phyloP scores from a whole-genome alignment of 1,284 basidiomycete genomes.

The Rhodofomes roseus region DNA sequence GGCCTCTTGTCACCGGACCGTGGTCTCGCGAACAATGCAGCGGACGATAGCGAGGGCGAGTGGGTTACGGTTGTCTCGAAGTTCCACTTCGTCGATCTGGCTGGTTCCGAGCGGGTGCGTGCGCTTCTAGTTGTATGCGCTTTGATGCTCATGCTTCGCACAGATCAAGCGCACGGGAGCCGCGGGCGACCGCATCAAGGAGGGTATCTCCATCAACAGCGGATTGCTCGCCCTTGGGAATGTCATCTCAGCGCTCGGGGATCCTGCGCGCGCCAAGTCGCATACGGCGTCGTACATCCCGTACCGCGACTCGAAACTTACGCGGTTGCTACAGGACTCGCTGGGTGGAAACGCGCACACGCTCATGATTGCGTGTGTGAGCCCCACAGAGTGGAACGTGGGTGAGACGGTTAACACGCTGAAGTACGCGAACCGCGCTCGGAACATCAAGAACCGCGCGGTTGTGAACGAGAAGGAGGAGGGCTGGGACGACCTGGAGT shows the following conservation, averaged over 20 bases:
- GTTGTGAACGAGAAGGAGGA: slow-evolving; percentile 93
- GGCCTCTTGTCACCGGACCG: slow-evolving; percentile 52
- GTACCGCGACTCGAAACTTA: slow-evolving; percentile 97
- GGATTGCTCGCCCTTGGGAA: slow-evolving; percentile 96
- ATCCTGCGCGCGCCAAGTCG: slow-evolving; percentile 79
- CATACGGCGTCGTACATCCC: slow-evolving; percentile 84
- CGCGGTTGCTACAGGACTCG: slow-evolving; percentile 91
- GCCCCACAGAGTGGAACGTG: slow-evolving; percentile 93
- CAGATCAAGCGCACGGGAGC: slow-evolving; percentile 91
- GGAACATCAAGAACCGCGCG: slow-evolving; percentile 96
- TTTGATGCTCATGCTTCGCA: slow-evolving; percentile 12
- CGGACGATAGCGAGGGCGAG: slow-evolving; percentile 69
- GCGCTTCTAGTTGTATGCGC: slow-evolving; percentile 8
- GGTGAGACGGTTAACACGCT: slow-evolving; percentile 95
- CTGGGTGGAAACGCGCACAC: slow-evolving; percentile 98
- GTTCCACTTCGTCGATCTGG: slow-evolving; percentile 98
- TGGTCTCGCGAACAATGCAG: slow-evolving; percentile 30
- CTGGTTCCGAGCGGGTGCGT: slow-evolving; percentile 89
- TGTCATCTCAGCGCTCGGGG: slow-evolving; percentile 97
- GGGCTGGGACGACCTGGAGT: slow-evolving; percentile 98
- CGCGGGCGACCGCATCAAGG: slow-evolving; percentile 92
- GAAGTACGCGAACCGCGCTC: slow-evolving; percentile 96
- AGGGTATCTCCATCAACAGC: slow-evolving; percentile 97
- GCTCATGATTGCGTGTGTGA: slow-evolving; percentile 98
- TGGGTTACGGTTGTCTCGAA: slow-evolving; percentile 93